These are phyloP conservation scores for Leccinum olivaceopallidum DNA, from an alignment of 768 basidiomycete species.

Conservation along the genomic window DNA sequence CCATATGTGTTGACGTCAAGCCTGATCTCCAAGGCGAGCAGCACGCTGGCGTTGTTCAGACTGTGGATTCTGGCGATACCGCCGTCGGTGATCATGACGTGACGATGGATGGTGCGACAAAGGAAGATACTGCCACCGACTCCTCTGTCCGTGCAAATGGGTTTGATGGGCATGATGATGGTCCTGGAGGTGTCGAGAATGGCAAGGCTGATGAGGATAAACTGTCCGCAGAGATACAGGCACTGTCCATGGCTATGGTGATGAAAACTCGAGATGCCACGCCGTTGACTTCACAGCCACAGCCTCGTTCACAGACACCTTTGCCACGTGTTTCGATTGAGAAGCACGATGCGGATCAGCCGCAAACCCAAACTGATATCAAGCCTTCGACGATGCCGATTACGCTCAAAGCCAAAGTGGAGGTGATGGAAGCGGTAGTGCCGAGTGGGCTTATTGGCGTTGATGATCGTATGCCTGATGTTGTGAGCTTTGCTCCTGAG, in stretches of 20 bases:
- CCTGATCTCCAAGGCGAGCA: slow-evolving; percentile 17
- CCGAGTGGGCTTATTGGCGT: slow-evolving; percentile 18
- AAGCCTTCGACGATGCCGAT: slow-evolving; percentile 8
- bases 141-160: slow-evolving; percentile 3
- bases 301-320: background rate
- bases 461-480: slow-evolving; percentile 23
- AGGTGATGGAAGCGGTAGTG: slow-evolving; percentile 25
- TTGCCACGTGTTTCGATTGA: slow-evolving; percentile 5
- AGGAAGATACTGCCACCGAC: background rate
- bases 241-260: background rate
- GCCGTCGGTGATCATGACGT: slow-evolving; percentile 12
- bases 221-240: background rate
- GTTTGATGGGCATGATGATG: background rate
- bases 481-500: slow-evolving; percentile 31
- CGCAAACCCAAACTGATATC: slow-evolving; percentile 10
- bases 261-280: background rate
- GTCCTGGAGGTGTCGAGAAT: background rate
- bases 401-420: slow-evolving; percentile 27
- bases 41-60: background rate
- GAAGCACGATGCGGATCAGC: slow-evolving; percentile 5
- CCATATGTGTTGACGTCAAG: slow-evolving; percentile 14
- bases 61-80: background rate
- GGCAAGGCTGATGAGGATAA: background rate
- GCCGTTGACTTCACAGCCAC: background rate
- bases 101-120: slow-evolving; percentile 10